Evolutionary conservation across 1,284 basidiomycete genomes (phyloP), one percentile per base, ranked within the genome.

Genomic region (Ceratobasidium sp.): DNA sequence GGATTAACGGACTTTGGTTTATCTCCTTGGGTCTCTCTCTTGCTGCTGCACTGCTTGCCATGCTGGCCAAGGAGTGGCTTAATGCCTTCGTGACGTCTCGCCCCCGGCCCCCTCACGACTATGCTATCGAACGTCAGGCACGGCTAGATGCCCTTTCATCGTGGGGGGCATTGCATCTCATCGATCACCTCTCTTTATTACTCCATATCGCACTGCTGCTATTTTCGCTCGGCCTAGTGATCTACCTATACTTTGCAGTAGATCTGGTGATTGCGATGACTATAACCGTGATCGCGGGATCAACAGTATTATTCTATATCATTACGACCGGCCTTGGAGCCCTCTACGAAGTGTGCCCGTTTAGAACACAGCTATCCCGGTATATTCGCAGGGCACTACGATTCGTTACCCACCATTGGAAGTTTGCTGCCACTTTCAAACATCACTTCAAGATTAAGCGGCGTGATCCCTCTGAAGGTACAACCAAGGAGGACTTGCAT

Each of bases 141-240:
- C 19, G 50, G 11, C 50, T n/a, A 11, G n/a, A 31, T 5, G 71
- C 36, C 2, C 19, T 62, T 5, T 24, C 27, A 11, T 6, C 27
- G n/a, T 73, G 71, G 71, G 6, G 60, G 29, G 45, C 60, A 9
- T 31, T 41, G 9, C 41, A 19, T 11, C 22, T 64, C 33, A 62
- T 69, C 5, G 62, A 15, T 14, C 24, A 36, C 14, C 45, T 73
- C 6, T 60, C 71, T 3, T 44, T 33, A 4, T 33, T 64, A 47
- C 63, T 73, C 6, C 71, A 67, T 24, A 9, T 73, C 7, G 65
- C 71, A 11, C 33, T 73, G 17, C 24, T 48, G 22, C 45, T 73
- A 8, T n/a, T n/a, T n/a, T n/a, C n/a, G n/a, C n/a, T n/a, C n/a
- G n/a, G n/a, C n/a, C n/a, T n/a, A n/a, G n/a, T 73, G 71, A 27